Base-by-base conservation (phyloP, 306 rosid genomes). In the Castanea mollissima region DNA sequence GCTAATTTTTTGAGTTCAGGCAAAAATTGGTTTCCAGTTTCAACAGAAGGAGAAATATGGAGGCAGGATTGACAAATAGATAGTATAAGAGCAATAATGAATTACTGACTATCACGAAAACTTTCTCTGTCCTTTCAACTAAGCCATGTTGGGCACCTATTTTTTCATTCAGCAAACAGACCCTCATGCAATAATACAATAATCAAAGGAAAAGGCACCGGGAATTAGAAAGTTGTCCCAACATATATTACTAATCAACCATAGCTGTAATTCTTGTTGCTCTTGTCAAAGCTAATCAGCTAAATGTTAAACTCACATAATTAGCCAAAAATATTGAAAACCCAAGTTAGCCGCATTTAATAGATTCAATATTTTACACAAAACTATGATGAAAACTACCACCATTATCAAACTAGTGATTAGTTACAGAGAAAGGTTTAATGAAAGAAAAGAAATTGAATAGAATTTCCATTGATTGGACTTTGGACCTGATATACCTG, bases 1-100 rank as follows among this genome's bases (percentile, higher is more conserved):
- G 74, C 71, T 62, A 67, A 38, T 34, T 71, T 25, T 29, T 69
- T 25, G 52, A 31, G 76, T 78, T 74, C 55, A 55, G 63, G 5
- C 64, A 4, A n/a, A 64, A 77, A n/a, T 10, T 65, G 16, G 56
- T 18, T 58, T 9, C 7, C 23, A 21, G 62, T 18, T 58, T 9
- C 7, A 38, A 21, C 59, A 55, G 56, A 13, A 54, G 15, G 8
- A 35, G 31, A 35, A n/a, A 23, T 21, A 31, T 32, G 14, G 21
- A 18, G 19, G 46, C 20, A 64, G 59, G 52, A n/a, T 34, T 6
- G 16, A 58, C 23, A 11, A 49, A 71, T 14, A 51, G 35, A 49
- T 35, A 16, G 49, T 13, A 63, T 5, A 62, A 63, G 5, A 63
- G 5, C 34, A 59, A 59, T 23, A 59, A 49, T 49, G 54, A 12